Base-by-base conservation (phyloP, 805 yeast species). In the Cyberlindnera samutprakarnensis region DNA sequence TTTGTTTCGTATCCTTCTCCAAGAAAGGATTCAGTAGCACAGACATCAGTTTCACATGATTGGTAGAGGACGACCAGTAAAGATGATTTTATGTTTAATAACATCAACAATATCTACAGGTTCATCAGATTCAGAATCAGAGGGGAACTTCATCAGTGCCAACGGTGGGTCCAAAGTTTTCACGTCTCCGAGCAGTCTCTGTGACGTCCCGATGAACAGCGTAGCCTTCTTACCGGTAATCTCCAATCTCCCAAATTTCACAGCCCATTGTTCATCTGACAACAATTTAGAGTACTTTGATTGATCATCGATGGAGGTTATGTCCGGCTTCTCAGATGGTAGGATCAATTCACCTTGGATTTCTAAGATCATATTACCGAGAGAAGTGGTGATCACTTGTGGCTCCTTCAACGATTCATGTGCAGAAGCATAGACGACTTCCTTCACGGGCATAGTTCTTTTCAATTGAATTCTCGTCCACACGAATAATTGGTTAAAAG, bases 321-420 rank as follows among this genome's bases (percentile, higher is more conserved):
- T 47, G 2, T 39, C 42, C 6, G 67, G 64, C 15, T 48, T 46
- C 14, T 44, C 46, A 4, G 46, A 36, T 1, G 78, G 77, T 4
- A 76, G 48, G 35, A 73, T 71, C 24, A 81, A 52, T 22, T 76
- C 84, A 8, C 92, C 92, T 48, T 81, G 92, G 14, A 81, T 79
- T 50, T 81, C 92, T 14, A 81, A 38, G 13, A 81, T 44, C 3
- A 71, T 64, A 26, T 75, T 64, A 1, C 90, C 92, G 26, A 59
- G 54, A 1, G 76, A 68, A 0, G 88, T 75, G 2, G 67, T 43
- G 3, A 74, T 49, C 2, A 42, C 34, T 3, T 27, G 13, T 14
- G 42, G 42, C 4, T 24, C 35, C 8, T 13, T 13, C 5, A 32
- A 31, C 5, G 38, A 38, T 8, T 20, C 18, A 11, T 35, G 33